These are phyloP conservation scores for Ilex asprella DNA, from an alignment of 257 asterid species.

Conservation along the genomic window DNA sequence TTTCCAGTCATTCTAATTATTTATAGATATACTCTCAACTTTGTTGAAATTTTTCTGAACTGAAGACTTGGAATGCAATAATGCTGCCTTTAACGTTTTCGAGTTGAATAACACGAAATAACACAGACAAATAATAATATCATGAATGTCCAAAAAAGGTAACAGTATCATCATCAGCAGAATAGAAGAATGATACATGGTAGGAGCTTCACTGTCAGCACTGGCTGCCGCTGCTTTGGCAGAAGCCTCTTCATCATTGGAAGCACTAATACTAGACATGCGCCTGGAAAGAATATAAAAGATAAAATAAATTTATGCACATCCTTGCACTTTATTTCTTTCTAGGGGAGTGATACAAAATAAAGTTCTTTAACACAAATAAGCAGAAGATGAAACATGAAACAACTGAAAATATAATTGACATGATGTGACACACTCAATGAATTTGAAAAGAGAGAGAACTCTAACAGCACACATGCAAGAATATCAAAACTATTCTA, in stretches of 20 bases:
- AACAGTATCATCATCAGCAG: neutral
- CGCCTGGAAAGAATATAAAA: constrained; percentile 21
- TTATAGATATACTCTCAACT: too few species aligned
- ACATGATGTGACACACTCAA: neutral
- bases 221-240: constrained; percentile 53
- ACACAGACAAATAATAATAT: too few species aligned
- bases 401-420: neutral
- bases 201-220: constrained; percentile 66
- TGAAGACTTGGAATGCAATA: neutral
- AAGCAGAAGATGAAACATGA: neutral
- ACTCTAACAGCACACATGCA: neutral
- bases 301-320: neutral
- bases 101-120: neutral
- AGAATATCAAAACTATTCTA: too few species aligned
- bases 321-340: too few species aligned
- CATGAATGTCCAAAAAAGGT: too few species aligned
- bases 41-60: too few species aligned
- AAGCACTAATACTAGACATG: constrained; percentile 44
- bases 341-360: too few species aligned
- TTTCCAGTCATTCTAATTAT: too few species aligned
- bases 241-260: constrained; percentile 77
- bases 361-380: neutral
- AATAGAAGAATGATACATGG: constrained; percentile 45
- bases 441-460: neutral
- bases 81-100: neutral